A percentile compares a stretch with the other conserved stretches of the same genome.
phyloP scores from a whole-genome alignment of 1,284 basidiomycete genomes.

The Pyrrhoderma lamaoense region DNA sequence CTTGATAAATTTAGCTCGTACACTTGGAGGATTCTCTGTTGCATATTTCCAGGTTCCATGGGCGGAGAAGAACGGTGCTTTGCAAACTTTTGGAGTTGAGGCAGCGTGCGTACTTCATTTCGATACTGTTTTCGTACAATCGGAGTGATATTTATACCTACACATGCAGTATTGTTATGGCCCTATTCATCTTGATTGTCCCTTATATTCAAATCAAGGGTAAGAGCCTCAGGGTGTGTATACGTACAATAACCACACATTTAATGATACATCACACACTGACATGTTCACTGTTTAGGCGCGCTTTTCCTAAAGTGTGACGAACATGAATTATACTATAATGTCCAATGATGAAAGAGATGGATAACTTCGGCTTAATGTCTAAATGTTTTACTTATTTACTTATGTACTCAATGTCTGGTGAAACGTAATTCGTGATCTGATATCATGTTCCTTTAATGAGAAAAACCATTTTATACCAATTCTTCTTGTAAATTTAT shows the following conservation, averaged over 20 bases:
- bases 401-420: no score
- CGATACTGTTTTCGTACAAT: background rate
- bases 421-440: no score
- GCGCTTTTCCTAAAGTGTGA: background rate
- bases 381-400: no score
- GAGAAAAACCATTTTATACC: no score
- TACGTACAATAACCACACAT: no score
- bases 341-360: no score
- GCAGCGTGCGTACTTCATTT: conserved; percentile 36
- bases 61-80: conserved; percentile 46
- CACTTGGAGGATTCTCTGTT: conserved; percentile 54
- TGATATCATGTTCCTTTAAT: no score
- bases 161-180: conserved; percentile 38
- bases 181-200: conserved; percentile 44
- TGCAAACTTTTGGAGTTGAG: conserved; percentile 53
- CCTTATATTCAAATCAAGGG: conserved; percentile 46
- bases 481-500: no score
- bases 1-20: conserved; percentile 51
- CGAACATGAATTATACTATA: no score
- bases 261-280: background rate
- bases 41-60: conserved; percentile 59
- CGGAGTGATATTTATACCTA: background rate
- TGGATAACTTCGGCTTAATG: no score
- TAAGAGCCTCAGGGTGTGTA: conserved; percentile 33
- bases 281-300: no score